Base-by-base conservation (phyloP, 2,329 filamentous ascomycete genomes). In the Hortaea werneckii region DNA sequence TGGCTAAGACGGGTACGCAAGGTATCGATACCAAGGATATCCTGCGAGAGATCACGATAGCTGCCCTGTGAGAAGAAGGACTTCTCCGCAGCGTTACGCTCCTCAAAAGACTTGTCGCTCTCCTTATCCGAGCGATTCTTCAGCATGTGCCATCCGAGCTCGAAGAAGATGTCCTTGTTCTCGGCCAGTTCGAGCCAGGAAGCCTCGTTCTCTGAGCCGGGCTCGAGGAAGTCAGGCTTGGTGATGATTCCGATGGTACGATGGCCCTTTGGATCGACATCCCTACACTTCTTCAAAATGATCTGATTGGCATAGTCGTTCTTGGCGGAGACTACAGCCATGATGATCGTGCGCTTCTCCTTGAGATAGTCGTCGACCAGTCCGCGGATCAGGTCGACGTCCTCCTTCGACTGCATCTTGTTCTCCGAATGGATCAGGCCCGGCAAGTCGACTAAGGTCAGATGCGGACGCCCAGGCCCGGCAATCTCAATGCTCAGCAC, bases 231-330 rank as follows among this genome's bases (percentile, higher is more conserved):
- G 49, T 80, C 76, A 0, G 74, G 73, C 53, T 79, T 80, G 0
- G 77, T 81, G 45, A 81, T 70, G 45, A 81, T 71, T 0, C 77
- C 74, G 0, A 80, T 59, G 0, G 77, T 80, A 1, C 77, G 69
- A 2, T 60, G 50, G 10, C 67, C 64, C 1, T 64, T 52, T 1
- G 63, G 61, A 50, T 79, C 75, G 29, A 76, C 68, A 37, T 63
- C 54, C 12, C 65, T 62, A 2, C 67, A 70, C 9, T 69, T 72
- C 9, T 74, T 67, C 0, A 78, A 62, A 4, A 85, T 72, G 7
- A 70, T 65, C 54, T 85, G 80, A 29, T 79, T 75, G 5, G 75
- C 75, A 51, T 71, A 67, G 37, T 79, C 69, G 10, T 64, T 65
- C 50, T 64, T 65, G 0, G 67, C 67, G 4, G 58, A 63, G 5